Evolutionary conservation across 2,329 filamentous ascomycete genomes (phyloP), one percentile per base, ranked within the genome.

Genomic region (Pseudogymnoascus destructans): DNA sequence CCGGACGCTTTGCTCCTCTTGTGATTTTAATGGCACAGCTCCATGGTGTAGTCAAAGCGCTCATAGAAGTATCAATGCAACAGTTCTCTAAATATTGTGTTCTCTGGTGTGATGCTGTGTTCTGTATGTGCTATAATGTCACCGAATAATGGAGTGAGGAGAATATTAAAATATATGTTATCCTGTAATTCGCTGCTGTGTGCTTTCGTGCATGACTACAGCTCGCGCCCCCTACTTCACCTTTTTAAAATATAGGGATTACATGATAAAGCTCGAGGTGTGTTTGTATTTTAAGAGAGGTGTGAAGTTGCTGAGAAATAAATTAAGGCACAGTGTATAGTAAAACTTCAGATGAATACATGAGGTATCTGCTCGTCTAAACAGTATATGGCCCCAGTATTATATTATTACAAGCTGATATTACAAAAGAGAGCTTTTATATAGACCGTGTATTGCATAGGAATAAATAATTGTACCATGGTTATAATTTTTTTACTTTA

Each of bases 1-100:
- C 62, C 61, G 33, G 40, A 60, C 67, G 65, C 63, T 65, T 64
- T 65, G 65, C 65, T 65, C 60, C 60, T 59, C 62, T 52, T 52
- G 42, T 52, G 42, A 52, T 52, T 52, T 52, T 52, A 52, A 30
- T 52, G 42, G 42, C 42, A 52, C 42, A 52, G 42, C 42, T 52
- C 42, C 42, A 52, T 52, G 42, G 42, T 52, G 42, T 30, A 52
- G 42, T 52, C 42, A 52, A 52, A 52, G 42, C 42, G 42, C 23
- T 52, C 42, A 52, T 52, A 52, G 42, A 52, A 52, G 42, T 52
- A 52, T 52, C 42, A 52, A 52, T 52, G 42, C 42, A 52, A 52
- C 42, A 52, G 42, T 52, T 52, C 42, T 52, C 23, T 52, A 52
- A 52, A 52, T 17, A 1, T 52, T 10, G 8, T 52, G 8, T 17